A percentile compares a stretch with the other conserved stretches of the same genome.
phyloP scores from a whole-genome alignment of 495 filamentous ascomycete genomes.

The Penicillium bialowiezense region DNA sequence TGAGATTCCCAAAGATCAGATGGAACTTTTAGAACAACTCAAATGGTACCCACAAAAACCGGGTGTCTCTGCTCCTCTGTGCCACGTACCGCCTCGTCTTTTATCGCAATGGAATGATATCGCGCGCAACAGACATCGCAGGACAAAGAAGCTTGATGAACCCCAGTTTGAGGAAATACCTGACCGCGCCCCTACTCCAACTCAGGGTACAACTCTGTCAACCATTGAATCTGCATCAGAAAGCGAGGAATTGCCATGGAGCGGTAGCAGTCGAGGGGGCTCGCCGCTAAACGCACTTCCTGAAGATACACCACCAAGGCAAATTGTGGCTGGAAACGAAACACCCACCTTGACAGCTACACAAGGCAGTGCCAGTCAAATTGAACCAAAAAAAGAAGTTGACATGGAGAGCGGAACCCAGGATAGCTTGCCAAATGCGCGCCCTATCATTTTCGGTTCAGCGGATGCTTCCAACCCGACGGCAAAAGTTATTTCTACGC shows the following conservation, averaged over 20 bases:
- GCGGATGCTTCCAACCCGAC: neutral
- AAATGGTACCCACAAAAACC: conserved; percentile 42
- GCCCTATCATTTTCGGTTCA: neutral
- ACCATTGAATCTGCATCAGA: neutral
- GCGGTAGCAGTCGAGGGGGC: neutral
- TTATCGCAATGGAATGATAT: conserved; percentile 38
- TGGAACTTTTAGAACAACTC: conserved; percentile 49
- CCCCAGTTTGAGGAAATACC: neutral
- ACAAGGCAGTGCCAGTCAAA: neutral
- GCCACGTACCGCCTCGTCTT: conserved; percentile 36
- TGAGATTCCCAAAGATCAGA: conserved; percentile 59
- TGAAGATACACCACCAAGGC: neutral
- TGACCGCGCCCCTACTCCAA: neutral
- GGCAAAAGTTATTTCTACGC: neutral
- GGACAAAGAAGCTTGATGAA: neutral
- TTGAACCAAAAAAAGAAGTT: neutral
- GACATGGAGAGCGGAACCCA: neutral
- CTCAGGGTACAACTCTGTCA: conserved; percentile 7
- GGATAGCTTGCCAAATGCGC: neutral
- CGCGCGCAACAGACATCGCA: conserved; percentile 22
- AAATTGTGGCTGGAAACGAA: neutral
- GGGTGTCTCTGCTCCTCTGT: conserved; percentile 20
- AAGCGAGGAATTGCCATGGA: neutral
- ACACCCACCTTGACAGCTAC: neutral
- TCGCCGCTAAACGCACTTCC: neutral